Base-by-base conservation (phyloP, 176 grass and related monocot species). In the Dactylis glomerata region DNA sequence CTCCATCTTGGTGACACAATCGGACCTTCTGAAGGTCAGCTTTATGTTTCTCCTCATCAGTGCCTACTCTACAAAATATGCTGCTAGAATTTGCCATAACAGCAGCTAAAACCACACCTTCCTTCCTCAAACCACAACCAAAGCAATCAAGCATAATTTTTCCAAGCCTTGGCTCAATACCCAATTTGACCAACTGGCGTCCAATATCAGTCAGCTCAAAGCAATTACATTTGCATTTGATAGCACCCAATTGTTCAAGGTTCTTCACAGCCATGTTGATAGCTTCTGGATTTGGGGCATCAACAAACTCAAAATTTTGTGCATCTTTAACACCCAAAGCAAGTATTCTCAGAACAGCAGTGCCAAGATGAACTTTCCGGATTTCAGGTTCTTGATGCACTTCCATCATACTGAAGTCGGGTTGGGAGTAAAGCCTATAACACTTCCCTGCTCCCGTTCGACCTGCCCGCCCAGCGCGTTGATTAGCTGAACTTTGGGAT, bases 31-130 rank as follows among this genome's bases (percentile, higher is more conserved):
- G 91, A 68, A 91, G 83, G 75, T 95, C 95, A 16, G 95, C 91
- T 92, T 87, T 98, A 77, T 87, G 89, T 84, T 98, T 98, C 51
- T 83, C 89, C 85, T 98, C 88, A 32, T 86, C 77, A 24, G 81
- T 88, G 26, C 95, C 95, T 37, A 98, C 87, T 86, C 95, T 92
- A 91, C 95, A 98, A 81, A 98, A 98, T 86, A 98, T 95, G 72
- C 91, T 95, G 76, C 89, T 93, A 72, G 95, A 88, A 88, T 98
- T 95, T 49, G 92, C 89, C 95, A 98, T 98, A 73, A 98, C 87
- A 33, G 92, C 89, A 47, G 92, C 92, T 81, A 98, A 83, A 73
- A 95, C 89, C 58, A 98, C 46, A 49, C 92, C 95, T 83, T 98
- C 95, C 75, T 95, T 98, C 30, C 37, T 80, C 89, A 95, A 87